Base-by-base conservation (phyloP, 495 filamentous ascomycete species). In the Annulohypoxylon stygium region DNA sequence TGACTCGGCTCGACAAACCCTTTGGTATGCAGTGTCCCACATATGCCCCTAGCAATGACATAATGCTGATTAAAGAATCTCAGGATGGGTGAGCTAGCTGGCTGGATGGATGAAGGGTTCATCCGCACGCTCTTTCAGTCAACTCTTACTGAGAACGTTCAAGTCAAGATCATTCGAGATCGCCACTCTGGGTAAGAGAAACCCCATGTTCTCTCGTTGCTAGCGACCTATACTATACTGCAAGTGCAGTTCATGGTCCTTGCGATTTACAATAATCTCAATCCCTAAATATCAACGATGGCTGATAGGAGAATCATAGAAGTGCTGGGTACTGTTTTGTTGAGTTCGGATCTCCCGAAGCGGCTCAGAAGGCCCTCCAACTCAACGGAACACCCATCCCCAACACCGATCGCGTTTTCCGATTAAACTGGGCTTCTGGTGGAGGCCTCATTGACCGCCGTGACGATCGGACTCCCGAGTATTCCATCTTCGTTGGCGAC, bases 91-190 rank as follows among this genome's bases (percentile, higher is more conserved):
- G 96, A 99, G 79, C 91, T 99, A 76, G 96, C 98, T 81, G 93
- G 93, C 2, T 99, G 96, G 96, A 98, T 99, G 81, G 96, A 99
- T 80, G 96, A 99, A 83, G 97, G 93, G 80, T 99, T 98, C 83
- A 93, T 99, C 74, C 94, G 97, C 79, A 95, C 91, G 71, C 87
- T 98, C 20, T 98, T 93, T 90, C 92, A 90, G 81, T 91, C 91
- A 76, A 80, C 84, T 25, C 90, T 97, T 86, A 93, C 90, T 64
- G 95, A 98, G 84, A 87, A 88, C 70, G 96, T 99, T 76, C 98
- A 98, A 76, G 96, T 99, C 53, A 99, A 99, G 88, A 97, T 99
- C 89, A 99, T 99, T 77, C 94, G 96, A 68, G 96, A 99, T 85
- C 97, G 97, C 82, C 97, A 97, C 80, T 98, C 96, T 81, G 96